Base-by-base conservation (phyloP, 169 alveolate genomes). In the Cryptosporidium viatorum region DNA sequence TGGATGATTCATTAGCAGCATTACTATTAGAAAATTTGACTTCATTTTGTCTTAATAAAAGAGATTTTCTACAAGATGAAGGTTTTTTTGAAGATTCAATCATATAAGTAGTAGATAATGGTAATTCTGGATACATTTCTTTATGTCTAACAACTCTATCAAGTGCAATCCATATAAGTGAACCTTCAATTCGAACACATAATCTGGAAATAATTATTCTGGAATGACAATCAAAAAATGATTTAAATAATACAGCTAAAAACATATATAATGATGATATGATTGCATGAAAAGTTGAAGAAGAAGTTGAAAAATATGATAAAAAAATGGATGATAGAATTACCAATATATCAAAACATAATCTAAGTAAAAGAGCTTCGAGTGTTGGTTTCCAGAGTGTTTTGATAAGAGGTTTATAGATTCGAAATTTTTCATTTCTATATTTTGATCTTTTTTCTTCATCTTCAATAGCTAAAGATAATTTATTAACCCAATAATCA, bases 1-100 rank as follows among this genome's bases (percentile, higher is more conserved):
- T 80, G 3, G 89, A 80, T 10, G 89, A 80, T 35, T 80, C 45
- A n/a, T 48, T 80, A 8, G 89, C 89, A n/a, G 89, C 89, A 18
- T 80, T 80, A 45, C 89, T 80, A 43, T 60, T 80, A 1, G 65
- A 43, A 48, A 80, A 80, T 7, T 80, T 80, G 0, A 67, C 89
- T 67, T 80, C 89, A 31, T 65, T 45, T 48, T 80, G 89, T 80
- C 89, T 80, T 14, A 80, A 55, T 31, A 80, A 26, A 21, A 80
- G 59, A 43, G 89, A 80, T n/a, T 80, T 80, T 80, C 89, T 80
- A 80, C 80, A 80, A 37, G 86, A 75, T 26, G 69, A 41, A 3
- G 89, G 74, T 2, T 80, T 67, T 29, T 71, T 52, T 26, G 70
- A 45, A n/a, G 70, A 29, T 21, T 71, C 69, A 4, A 50, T 8